Base-by-base conservation (phyloP, 148 eudicot species). In the Rhododendron mucronatum region DNA sequence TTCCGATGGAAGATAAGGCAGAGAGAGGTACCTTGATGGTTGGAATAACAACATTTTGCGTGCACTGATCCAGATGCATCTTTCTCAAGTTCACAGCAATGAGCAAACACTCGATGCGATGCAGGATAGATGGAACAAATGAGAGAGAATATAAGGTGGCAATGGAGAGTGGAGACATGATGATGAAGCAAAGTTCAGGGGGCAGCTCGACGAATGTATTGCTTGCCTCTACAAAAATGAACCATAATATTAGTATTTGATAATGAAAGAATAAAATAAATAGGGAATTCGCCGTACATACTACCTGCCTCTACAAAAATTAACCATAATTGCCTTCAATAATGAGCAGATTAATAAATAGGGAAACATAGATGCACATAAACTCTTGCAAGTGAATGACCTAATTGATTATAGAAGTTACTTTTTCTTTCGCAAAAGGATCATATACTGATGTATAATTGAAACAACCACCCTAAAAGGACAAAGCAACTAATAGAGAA, bases 121-220 rank as follows among this genome's bases (percentile, higher is more conserved):
- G 96, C 96, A 97, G 93, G 71, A 97, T 88, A 20, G 96, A 94
- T 35, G 99, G 94, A 18, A 93, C 84, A 81, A 92, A 94, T 2
- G 98, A 93, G 87, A 91, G 93, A 48, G 98, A 89, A 89, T 95
- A 91, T 65, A 93, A 50, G 1, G 95, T 95, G 77, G 87, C 57
- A 71, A 91, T 76, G 2, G 95, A 93, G 47, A 97, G 77, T 11
- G 98, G 99, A 63, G 98, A 91, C 96, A 97, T 93, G 53, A 97
- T 80, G 6, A 94, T 85, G 26, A 50, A 84, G 78, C 96, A 94
- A 28, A 95, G 89, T 87, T 97, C 98, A 20, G 99, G 98, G 78
- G 99, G 99, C 87, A 95, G 82, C 81, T 94, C 95, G 47, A 90
- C 93, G 3, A 78, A 85, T 53, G 90, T 84, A 63, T 76, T 83